Base-by-base conservation (phyloP, 768 basidiomycete species). In the Rubroboletus pulcherrimus region DNA sequence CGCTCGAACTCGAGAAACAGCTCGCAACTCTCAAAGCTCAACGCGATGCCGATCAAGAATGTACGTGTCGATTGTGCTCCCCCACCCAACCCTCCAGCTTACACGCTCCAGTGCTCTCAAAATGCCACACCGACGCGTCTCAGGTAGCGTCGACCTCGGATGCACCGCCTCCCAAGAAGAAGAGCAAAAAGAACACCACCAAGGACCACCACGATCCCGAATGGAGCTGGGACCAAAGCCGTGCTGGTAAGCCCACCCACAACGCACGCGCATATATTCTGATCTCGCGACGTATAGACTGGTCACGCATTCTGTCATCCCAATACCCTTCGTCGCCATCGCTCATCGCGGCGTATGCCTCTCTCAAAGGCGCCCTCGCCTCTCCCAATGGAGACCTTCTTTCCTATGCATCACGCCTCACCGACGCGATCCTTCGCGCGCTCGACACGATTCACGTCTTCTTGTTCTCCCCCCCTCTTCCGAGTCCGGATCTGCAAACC, bases 1-100 rank as follows among this genome's bases (percentile, higher is more conserved):
- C 68, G n/a, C 63, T 71, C 38, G 56, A 57, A n/a, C 68, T 70
- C n/a, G 70, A 71, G 53, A 54, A 54, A 47, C 59, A 62, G 14
- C 61, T 71, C 15, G 34, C 58, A 30, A 33, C 31, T 1, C 58
- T 71, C 39, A 60, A 68, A 42, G 42, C 59, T 15, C 56, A 56
- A 33, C 60, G 54, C 29, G 60, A 71, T 51, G 61, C 54, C 1
- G 66, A 70, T 41, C 62, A 67, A 40, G 61, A 58, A 42, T 21
- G 69, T 70, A 51, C 26, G 66, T 57, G 41, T 33, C 34, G 15
- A 45, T 17, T 26, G n/a, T 26, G 5, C 33, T 4, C 19, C 4
- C 37, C 14, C 17, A 0, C 3, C 14, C 37, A 10, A 40, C 7
- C 11, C 3, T n/a, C 7, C 31, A n/a, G 4, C 50, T 57, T 15